Percentiles rank a stretch among this genome's conserved stretches.
Evolutionary conservation across 2,329 filamentous ascomycete species (phyloP).

Genomic region (Mycosphaerella sp.): DNA sequence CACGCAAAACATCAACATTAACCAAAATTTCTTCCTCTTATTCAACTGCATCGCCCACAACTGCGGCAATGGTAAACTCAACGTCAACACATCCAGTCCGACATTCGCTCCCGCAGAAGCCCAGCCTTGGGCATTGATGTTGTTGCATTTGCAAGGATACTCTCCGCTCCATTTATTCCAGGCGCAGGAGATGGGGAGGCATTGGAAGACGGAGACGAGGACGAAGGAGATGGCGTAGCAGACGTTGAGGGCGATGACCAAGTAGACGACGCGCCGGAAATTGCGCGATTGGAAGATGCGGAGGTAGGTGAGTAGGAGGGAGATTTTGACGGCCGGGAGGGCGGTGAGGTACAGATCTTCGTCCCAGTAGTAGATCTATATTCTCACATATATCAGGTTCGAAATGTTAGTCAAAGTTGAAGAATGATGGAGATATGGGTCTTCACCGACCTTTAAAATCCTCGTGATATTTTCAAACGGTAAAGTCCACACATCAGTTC

Average conservation of each 20-base stretch:
- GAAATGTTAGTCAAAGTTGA: no score
- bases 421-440: no score
- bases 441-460: constrained; percentile 6
- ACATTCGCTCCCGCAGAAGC: constrained; percentile 15
- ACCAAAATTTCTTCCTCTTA: constrained; percentile 19
- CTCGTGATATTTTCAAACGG: constrained; percentile 12
- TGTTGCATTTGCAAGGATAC: constrained; percentile 10
- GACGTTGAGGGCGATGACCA: constrained; percentile 14
- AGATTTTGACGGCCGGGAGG: constrained; percentile 16
- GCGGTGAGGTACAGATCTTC: constrained; percentile 14
- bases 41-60: constrained; percentile 19
- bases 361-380: constrained; percentile 13
- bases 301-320: constrained; percentile 16
- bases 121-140: constrained; percentile 20
- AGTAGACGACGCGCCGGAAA: constrained; percentile 12
- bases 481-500: constrained; percentile 18
- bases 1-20: constrained; percentile 19
- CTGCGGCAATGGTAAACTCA: constrained; percentile 18
- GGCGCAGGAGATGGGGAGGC: constrained; percentile 9
- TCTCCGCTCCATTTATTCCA: constrained; percentile 18
- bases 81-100: constrained; percentile 19
- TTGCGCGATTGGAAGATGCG: constrained; percentile 14
- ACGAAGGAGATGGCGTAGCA: constrained; percentile 15
- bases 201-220: constrained; percentile 17
- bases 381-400: no score